Conservation (phyloP, 1,284 basidiomycete genomes). For the Mycena sp. region DNA sequence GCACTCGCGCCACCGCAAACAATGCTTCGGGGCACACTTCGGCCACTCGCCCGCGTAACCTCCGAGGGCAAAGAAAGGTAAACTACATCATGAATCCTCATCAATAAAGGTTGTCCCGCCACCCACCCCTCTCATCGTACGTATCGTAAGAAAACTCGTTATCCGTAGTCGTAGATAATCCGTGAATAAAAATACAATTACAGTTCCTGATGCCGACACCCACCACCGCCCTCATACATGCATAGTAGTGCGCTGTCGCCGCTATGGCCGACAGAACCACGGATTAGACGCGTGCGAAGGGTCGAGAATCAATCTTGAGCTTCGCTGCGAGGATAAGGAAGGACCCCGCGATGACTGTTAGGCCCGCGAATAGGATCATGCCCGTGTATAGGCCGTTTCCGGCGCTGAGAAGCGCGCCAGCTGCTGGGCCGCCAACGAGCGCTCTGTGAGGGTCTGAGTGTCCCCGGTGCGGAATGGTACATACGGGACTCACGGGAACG, state of each 20-base stretch:
- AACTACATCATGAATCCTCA: background rate
- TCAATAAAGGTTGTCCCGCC: background rate
- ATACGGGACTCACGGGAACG: slow-evolving; percentile 65
- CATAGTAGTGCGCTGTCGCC: background rate
- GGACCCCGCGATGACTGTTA: slow-evolving; percentile 64
- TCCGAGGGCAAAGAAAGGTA: too few species aligned
- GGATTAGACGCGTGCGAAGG: slow-evolving; percentile 53
- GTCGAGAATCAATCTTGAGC: slow-evolving; percentile 51
- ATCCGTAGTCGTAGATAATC: slow-evolving; percentile 7
- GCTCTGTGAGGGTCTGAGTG: slow-evolving; percentile 49
- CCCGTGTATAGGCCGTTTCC: slow-evolving; percentile 57
- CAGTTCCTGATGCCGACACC: background rate
- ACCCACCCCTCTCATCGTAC: background rate
- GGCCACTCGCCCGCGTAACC: too few species aligned
- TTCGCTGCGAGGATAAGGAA: slow-evolving; percentile 59
- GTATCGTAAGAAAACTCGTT: background rate
- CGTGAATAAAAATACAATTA: slow-evolving; percentile 21
- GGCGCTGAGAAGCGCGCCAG: slow-evolving; percentile 59
- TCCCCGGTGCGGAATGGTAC: background rate
- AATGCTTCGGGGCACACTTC: too few species aligned
- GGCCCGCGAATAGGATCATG: slow-evolving; percentile 67
- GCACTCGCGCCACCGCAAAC: too few species aligned
- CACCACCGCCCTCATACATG: background rate
- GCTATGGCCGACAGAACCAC: background rate
- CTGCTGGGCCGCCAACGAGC: slow-evolving; percentile 66